Base-by-base conservation (phyloP, 495 filamentous ascomycete species). In the Xylaria sp. region DNA sequence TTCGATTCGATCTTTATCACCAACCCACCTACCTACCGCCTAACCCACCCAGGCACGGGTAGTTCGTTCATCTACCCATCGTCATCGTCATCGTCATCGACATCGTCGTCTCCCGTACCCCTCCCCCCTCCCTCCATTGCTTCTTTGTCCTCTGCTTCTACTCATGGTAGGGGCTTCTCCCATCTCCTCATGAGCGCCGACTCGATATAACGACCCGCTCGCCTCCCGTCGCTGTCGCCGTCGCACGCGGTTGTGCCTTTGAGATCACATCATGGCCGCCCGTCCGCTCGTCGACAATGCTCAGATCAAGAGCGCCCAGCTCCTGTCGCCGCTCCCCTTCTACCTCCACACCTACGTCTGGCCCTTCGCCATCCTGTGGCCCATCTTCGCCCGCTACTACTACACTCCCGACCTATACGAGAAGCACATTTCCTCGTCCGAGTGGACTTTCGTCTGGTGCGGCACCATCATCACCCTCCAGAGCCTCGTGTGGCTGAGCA, bases 381-480 rank as follows among this genome's bases (percentile, higher is more conserved):
- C 96, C 43, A 84, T 89, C 72, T 97, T 98, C 82, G 89, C 98
- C 67, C 87, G 93, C 74, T 88, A 93, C 80, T 98, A 95, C 78
- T 88, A 97, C 62, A 92, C 89, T 15, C 84, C 88, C 48, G 92
- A 93, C 31, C 88, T 91, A 72, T 99, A 98, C 82, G 90, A 96
- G 61, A 92, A 90, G 74, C 90, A 98, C 82, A 95, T 99, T 70
- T 86, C 91, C 66, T 91, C 90, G 29, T 89, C 90, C 73, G 96
- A 99, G 84, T 99, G 96, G 96, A 98, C 97, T 11, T 97, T 97
- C 80, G 93, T 98, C 64, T 99, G 90, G 87, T 86, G 91, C 70
- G 95, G 92, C 71, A 86, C 89, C 40, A 97, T 98, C 76, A 86
- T 97, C 78, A 97, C 95, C 15, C 73, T 89, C 59, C 96, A 99